Base-by-base conservation (phyloP, 2,329 filamentous ascomycete species). In the Graphiopsis chlorocephala region DNA sequence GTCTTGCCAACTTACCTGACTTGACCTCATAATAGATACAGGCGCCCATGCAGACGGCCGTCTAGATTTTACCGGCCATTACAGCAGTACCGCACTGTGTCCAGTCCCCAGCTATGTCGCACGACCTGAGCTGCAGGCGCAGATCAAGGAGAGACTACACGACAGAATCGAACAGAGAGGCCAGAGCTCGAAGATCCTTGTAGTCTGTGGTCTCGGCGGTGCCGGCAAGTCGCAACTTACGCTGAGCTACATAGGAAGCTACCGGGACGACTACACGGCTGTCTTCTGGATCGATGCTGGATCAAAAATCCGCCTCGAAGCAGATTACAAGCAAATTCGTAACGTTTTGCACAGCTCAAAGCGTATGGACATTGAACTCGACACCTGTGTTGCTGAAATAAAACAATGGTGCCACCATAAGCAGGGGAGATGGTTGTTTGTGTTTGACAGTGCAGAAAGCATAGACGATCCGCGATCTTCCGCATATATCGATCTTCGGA, bases 211-310 rank as follows among this genome's bases (percentile, higher is more conserved):
- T 20, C 65, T 72, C 1, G 68, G 70, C n/a, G 69, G 71, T n/a
- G 65, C 65, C 2, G 70, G 69, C 6, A 72, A 72, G 61, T 65
- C 68, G 20, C 69, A 72, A 60, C 68, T 71, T 4, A 65, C 67
- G 20, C 64, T 71, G 17, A 48, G 47, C 56, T 70, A 72, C 45
- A 53, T 70, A 23, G 63, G 66, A 42, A 64, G 17, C 45, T 47
- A 57, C 68, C 33, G 63, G 64, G 52, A 60, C 6, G 62, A 69
- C 35, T 73, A 73, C 57, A 65, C 61, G 15, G 67, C 70, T 7
- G 67, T 60, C 2, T 71, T 72, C 61, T 72, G 70, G 70, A 65
- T 73, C 12, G 68, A 72, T 61, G 68, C 70, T 8, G 60, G 60
- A 17, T 15, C 35, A 3, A 26, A 33, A 35, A 28, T 14, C 2